Evolutionary conservation across 208 protist species (phyloP).

Genomic region (Wallacemonas sp.): DNA sequence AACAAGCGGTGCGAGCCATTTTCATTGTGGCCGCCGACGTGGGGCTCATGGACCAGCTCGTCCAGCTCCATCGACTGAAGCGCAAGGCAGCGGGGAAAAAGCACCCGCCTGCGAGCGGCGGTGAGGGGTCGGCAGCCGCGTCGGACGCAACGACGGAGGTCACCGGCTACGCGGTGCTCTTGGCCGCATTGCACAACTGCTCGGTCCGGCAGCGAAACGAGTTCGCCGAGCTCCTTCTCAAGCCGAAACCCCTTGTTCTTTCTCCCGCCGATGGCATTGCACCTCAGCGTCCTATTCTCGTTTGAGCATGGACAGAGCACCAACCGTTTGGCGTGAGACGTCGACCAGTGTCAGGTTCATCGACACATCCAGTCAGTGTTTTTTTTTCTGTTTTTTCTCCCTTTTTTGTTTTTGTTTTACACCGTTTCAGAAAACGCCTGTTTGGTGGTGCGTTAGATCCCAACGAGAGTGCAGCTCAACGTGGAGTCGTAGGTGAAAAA

Average conservation of each 20-base stretch:
- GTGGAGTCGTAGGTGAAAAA: no score
- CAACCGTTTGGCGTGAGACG: no score
- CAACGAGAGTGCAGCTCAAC: no score
- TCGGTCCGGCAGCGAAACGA: constrained; percentile 27
- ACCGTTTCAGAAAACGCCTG: no score
- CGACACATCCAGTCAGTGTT: no score
- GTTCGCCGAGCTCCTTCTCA: constrained; percentile 40
- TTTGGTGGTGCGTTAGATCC: no score
- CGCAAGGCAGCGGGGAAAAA: constrained; percentile 37
- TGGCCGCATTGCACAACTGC: constrained; percentile 64
- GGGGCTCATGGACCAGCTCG: constrained; percentile 67
- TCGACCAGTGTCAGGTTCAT: no score
- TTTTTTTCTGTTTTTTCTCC: no score
- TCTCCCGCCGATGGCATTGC: constrained; percentile 23
- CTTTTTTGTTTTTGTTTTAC: no score
- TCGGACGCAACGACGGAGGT: constrained; percentile 27
- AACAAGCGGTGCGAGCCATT: constrained; percentile 55
- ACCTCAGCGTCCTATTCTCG: constrained; percentile 37
- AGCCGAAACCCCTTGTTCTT: constrained; percentile 26
- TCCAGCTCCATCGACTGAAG: constrained; percentile 30
- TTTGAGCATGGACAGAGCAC: constrained; percentile 7
- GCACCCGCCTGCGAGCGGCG: background rate
- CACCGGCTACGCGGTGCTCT: constrained; percentile 34
- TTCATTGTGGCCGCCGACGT: constrained; percentile 48
- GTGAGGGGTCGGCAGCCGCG: background rate